Conservation (phyloP, 2,329 filamentous ascomycete species). For the Xylariaceae sp. region DNA sequence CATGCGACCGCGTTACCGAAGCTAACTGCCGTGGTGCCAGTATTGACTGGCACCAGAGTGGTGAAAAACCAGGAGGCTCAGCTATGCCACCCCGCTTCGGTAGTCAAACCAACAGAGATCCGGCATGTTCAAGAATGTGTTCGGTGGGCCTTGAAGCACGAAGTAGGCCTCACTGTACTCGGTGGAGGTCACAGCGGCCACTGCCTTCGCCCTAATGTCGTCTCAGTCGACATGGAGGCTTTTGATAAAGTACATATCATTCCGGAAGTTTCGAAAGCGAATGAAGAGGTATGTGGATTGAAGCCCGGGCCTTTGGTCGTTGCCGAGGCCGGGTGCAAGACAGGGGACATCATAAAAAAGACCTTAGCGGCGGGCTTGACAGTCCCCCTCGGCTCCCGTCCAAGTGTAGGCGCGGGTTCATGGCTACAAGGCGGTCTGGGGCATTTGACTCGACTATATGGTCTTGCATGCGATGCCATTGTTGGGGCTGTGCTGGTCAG, state of each 20-base stretch:
- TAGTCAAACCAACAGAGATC: slow-evolving; percentile 43
- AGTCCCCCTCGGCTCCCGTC: slow-evolving; percentile 55
- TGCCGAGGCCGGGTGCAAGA: slow-evolving; percentile 51
- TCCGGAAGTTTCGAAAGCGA: slow-evolving; percentile 14
- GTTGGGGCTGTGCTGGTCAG: slow-evolving; percentile 56
- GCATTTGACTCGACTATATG: slow-evolving; percentile 49
- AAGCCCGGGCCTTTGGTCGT: slow-evolving; percentile 38
- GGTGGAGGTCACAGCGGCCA: slow-evolving; percentile 58
- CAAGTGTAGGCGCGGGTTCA: slow-evolving; percentile 57
- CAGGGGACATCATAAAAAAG: slow-evolving; percentile 47
- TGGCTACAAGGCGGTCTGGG: slow-evolving; percentile 64
- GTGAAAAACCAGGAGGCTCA: slow-evolving; percentile 51
- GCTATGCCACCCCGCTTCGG: slow-evolving; percentile 38
- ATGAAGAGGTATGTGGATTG: slow-evolving; percentile 15
- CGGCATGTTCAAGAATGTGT: slow-evolving; percentile 51
- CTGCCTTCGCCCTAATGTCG: slow-evolving; percentile 47
- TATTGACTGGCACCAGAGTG: slow-evolving; percentile 22
- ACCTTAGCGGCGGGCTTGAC: slow-evolving; percentile 45
- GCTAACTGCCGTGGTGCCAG: slow-evolving; percentile 40
- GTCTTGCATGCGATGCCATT: slow-evolving; percentile 55
- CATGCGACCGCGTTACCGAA: slow-evolving; percentile 41
- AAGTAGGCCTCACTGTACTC: slow-evolving; percentile 43
- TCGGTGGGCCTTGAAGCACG: slow-evolving; percentile 48
- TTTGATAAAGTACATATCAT: slow-evolving; percentile 48
- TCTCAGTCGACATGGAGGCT: slow-evolving; percentile 53